Conservation (phyloP, 768 basidiomycete genomes). For the Lyophyllum shimeji region DNA sequence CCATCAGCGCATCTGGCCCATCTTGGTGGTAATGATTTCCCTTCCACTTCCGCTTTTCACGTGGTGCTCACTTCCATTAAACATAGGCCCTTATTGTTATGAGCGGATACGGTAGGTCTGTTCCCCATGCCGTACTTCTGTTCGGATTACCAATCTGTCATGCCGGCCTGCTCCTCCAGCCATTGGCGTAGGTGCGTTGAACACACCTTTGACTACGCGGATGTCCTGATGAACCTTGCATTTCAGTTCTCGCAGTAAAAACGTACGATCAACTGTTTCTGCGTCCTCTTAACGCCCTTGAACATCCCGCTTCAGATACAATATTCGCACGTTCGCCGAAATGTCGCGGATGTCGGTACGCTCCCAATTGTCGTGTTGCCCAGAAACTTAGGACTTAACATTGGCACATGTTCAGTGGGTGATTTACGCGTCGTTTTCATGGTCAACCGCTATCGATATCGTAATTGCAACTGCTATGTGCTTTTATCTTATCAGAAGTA, state of each 20-base stretch:
- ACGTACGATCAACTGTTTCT: slow-evolving; percentile 14
- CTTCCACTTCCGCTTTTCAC: background rate
- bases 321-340: slow-evolving; percentile 12
- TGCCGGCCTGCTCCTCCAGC: slow-evolving; percentile 6
- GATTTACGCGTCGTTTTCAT: slow-evolving; percentile 22
- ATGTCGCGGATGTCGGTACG: slow-evolving; percentile 16
- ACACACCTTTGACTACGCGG: background rate
- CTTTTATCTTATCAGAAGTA: slow-evolving; percentile 22
- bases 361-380: background rate
- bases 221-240: background rate
- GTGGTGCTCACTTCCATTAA: background rate
- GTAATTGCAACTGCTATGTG: slow-evolving; percentile 25
- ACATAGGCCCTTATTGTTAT: slow-evolving; percentile 12
- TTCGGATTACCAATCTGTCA: background rate
- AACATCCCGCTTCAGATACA: slow-evolving; percentile 8
- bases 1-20: slow-evolving; percentile 18
- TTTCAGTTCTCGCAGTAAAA: slow-evolving; percentile 19
- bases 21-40: slow-evolving; percentile 15
- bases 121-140: background rate
- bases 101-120: slow-evolving; percentile 22
- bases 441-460: slow-evolving; percentile 22
- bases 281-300: background rate
- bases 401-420: slow-evolving; percentile 26
- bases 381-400: background rate
- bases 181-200: slow-evolving; percentile 18